Conservation (phyloP, 495 filamentous ascomycete species). For the Lophiotrema nucula region DNA sequence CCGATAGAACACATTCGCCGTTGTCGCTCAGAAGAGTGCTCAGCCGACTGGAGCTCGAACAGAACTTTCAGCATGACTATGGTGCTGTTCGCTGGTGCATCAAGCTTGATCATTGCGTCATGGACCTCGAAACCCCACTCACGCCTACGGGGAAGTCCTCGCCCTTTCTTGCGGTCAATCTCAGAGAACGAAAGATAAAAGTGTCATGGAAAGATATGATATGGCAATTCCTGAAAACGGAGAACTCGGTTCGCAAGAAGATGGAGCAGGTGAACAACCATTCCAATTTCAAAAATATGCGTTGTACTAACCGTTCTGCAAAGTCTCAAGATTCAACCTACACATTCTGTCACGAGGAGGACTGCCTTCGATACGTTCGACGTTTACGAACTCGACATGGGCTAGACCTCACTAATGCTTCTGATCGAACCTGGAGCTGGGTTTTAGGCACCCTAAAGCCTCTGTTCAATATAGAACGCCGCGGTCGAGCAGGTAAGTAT, state of each 20-base stretch:
- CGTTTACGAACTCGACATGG: not conserved
- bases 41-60: not conserved
- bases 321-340: not conserved
- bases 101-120: not conserved
- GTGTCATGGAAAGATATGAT: constrained; percentile 6
- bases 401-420: not conserved
- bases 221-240: constrained; percentile 1
- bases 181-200: not conserved
- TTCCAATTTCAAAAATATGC: no score
- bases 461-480: constrained; percentile 1
- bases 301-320: no score
- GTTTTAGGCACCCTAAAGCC: not conserved
- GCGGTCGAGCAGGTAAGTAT: not conserved
- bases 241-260: not conserved
- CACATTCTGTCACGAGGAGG: constrained; percentile 14
- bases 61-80: not conserved
- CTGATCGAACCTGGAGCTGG: constrained; percentile 2
- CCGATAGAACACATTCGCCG: not conserved
- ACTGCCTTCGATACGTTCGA: constrained; percentile 14
- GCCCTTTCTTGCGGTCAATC: not conserved
- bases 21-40: not conserved
- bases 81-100: constrained; percentile 10
- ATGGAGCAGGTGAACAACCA: constrained; percentile 1
- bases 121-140: not conserved
- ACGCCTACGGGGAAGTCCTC: not conserved